Evolutionary conservation across 768 basidiomycete species (phyloP), one percentile per base, ranked within the genome.

Genomic region (Russula griseocarnosa): DNA sequence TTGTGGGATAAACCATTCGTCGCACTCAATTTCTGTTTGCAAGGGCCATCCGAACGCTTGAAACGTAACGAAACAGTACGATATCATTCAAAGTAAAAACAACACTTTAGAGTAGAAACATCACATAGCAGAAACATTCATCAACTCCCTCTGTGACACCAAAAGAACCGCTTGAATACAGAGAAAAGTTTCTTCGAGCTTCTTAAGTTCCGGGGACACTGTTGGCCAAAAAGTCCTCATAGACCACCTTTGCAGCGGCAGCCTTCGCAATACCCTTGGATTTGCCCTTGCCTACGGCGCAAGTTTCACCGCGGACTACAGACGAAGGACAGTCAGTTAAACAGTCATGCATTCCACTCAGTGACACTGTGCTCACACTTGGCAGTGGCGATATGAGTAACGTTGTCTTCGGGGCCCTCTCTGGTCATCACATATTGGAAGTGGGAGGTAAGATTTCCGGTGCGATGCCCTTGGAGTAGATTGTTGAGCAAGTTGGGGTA

Each of bases 401-500:
- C 38, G 0, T 34, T 4, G 10, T 60, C 8, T 5, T 51, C 20
- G 0, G 10, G 28, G 1, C 63, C 63, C 0, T 60, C 54, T 4
- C n/a, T 11, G 1, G 14, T 6, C 47, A 51, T 34, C 1, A 0
- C 5, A 32, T 55, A 65, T 1, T 0, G 1, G 9, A 65, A 32
- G 8, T 26, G 8, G 1, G 0, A 0, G 3, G 53, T 5, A 3
- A 60, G 18, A n/a, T 60, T 60, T 46, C 63, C 63, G 10, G 5
- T 8, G 2, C 11, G 11, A 34, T 54, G 58, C 2, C 22, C 5
- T 28, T 60, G 58, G 18, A 65, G 36, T 3, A 34, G 34, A 16
- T 65, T 65, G 18, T 65, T 60, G 18, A 65, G 49, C 3, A 7
- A 30, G 5, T n/a, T 18, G 54, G 16, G 18, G 24, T 24, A 24